A percentile compares a stretch with the other conserved stretches of the same genome.
Conservation (phyloP, 1,139 yeast genomes). For the Debaryomycetaceae sp. region DNA sequence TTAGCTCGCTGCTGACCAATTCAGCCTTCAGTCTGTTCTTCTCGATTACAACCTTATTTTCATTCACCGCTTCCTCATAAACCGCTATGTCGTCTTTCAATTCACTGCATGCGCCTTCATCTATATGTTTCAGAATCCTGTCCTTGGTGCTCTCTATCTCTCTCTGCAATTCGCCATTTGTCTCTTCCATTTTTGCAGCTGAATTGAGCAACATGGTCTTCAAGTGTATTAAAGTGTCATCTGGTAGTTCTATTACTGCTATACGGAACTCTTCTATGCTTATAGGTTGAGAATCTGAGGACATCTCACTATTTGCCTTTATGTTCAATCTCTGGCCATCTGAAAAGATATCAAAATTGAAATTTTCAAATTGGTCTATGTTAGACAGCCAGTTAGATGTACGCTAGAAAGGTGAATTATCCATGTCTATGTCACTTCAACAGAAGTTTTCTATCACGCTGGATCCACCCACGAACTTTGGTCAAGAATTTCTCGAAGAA, state of each 20-base stretch:
- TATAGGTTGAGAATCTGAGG: constrained; percentile 21
- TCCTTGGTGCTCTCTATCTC: constrained; percentile 21
- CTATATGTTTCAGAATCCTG: constrained; percentile 7
- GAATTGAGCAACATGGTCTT: constrained; percentile 24
- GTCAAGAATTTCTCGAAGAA: background rate
- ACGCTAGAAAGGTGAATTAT: background rate
- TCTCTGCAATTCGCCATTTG: constrained; percentile 25
- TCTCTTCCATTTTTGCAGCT: constrained; percentile 26
- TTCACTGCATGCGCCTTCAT: constrained; percentile 9
- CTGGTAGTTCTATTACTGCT: constrained; percentile 35
- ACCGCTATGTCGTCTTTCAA: constrained; percentile 22
- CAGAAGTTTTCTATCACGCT: background rate
- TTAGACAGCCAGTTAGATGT: background rate
- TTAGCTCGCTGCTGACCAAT: constrained; percentile 23
- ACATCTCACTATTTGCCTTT: constrained; percentile 10
- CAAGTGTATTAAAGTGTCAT: constrained; percentile 24
- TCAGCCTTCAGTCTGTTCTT: constrained; percentile 24
- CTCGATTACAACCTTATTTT: constrained; percentile 28
- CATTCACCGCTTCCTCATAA: constrained; percentile 29
- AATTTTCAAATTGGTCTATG: background rate
- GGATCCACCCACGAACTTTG: background rate
- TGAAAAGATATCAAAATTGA: background rate
- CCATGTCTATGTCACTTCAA: background rate
- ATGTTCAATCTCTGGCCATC: background rate
- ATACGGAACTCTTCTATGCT: constrained; percentile 21